These are phyloP conservation scores for Populus alba DNA, from an alignment of 345 rosid genomes.

Conservation along the genomic window DNA sequence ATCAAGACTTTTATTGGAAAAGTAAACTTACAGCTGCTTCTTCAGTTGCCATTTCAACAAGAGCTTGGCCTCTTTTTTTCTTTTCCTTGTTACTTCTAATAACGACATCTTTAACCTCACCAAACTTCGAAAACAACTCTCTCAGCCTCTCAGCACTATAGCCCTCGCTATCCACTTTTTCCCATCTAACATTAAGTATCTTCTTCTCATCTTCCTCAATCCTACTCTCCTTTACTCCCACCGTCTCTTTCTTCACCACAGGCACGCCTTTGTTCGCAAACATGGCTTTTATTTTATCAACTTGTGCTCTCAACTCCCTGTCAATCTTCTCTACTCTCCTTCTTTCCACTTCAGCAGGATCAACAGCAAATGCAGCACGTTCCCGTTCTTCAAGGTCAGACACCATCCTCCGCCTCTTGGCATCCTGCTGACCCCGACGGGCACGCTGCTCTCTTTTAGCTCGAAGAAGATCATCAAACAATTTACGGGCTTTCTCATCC, in stretches of 20 bases:
- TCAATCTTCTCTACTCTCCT: constrained; percentile 67
- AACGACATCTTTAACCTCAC: constrained; percentile 75
- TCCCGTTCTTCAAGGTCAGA: constrained; percentile 85
- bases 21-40: constrained; percentile 66
- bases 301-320: constrained; percentile 71
- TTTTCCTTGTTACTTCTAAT: constrained; percentile 52
- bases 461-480: constrained; percentile 76
- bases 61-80: constrained; percentile 62
- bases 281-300: constrained; percentile 68
- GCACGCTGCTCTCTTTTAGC: constrained; percentile 61
- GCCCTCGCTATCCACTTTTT: constrained; percentile 49
- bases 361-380: constrained; percentile 60
- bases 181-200: constrained; percentile 83
- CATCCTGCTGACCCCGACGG: constrained; percentile 53
- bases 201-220: constrained; percentile 49
- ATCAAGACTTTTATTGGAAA: not conserved
- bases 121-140: constrained; percentile 69
- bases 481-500: constrained; percentile 74
- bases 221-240: constrained; percentile 28
- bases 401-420: constrained; percentile 72
- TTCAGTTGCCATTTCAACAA: constrained; percentile 72
- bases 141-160: constrained; percentile 59
- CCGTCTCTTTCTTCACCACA: constrained; percentile 34
- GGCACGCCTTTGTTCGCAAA: constrained; percentile 36
- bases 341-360: constrained; percentile 36